Base-by-base conservation (phyloP, 2,329 filamentous ascomycete species). In the Paecilomyces niveus region DNA sequence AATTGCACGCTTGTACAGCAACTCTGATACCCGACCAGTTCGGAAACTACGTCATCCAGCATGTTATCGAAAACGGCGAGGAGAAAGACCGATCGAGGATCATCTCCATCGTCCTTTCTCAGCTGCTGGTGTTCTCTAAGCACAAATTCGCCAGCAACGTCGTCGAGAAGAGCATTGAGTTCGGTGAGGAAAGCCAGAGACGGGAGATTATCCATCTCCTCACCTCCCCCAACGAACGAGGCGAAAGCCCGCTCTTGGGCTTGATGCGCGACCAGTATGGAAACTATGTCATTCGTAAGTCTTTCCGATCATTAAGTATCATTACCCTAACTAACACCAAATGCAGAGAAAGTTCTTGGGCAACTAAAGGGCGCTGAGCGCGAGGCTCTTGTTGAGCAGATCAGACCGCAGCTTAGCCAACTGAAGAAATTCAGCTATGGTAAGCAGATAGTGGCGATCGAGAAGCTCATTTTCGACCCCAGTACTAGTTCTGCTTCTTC, bases 101-200 rank as follows among this genome's bases (percentile, higher is more conserved):
- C 67, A 89, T 96, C 58, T 76, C 81, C 26, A 79, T 91, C 53
- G 88, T 97, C 63, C 86, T 87, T 63, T 80, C 81, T 11, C 84
- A 91, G 58, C 78, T 96, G 2, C 75, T 96, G 45, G 77, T 78
- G 1, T 87, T 91, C 66, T 96, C 92, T 26, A 96, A 92, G 78
- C 91, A 97, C 78, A 99, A 99, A 72, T 95, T 90, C 68, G 93
- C 94, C 0, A 97, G 92, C 68, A 97, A 99, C 67, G 93, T 99
- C 2, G 93, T 99, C 0, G 94, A 99, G 75, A 93, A 91, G 74
- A 96, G 92, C 70, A 88, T 97, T 60, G 80, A 88, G 57, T 84
- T 82, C 64, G 90, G 90, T 21, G 85, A 85, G 0, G 78, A 83
- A 21, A 80, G 86, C 55, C 89, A 96, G 70, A 86, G 89, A 55